Evolutionary conservation across 768 basidiomycete genomes (phyloP), one percentile per base, ranked within the genome.

Genomic region (Lentinula lateritia): DNA sequence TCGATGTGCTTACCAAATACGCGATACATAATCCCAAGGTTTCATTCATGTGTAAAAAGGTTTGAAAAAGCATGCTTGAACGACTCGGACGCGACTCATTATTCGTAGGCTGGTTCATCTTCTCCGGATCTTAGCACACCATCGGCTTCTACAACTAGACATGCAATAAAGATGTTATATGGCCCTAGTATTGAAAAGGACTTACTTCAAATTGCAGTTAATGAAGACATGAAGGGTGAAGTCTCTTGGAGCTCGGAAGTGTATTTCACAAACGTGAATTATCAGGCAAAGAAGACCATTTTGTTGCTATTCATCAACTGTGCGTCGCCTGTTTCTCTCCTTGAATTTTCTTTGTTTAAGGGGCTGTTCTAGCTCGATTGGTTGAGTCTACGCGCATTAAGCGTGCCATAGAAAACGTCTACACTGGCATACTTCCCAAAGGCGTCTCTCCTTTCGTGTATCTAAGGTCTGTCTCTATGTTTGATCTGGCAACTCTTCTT

Each of bases 301-400:
- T 90, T 95, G 67, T 74, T 98, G 1, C 76, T 98, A 9, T 99
- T 99, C 74, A 98, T 99, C 67, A 99, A 98, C 67, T 89, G 96
- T 96, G 65, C 61, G 89, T 77, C 34, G 10, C 38, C 38, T 35
- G 16, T 35, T 89, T 39, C 90, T 90, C 71, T 10, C 12, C 8
- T 35, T 35, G 15, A 8, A 45, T 2, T 39, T 45, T 41, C 16
- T 43, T 42, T 13, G 45, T 20, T 43, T 34, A 56, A 13, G 1
- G 48, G 2, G 42, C 61, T n/a, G 10, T 53, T 20, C 2, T 58
- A 98, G 96, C 97, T 70, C 91, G 97, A 5, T 77, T 95, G 16
- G 96, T 98, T 0, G 95, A 98, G 59, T 96, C 93, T 0, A 75
- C 82, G 0, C 83, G 90, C 35, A 89, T 98, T 71, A 94, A 92